Conservation (phyloP, 164 flowering plant genomes). For the Malania oleifera region DNA sequence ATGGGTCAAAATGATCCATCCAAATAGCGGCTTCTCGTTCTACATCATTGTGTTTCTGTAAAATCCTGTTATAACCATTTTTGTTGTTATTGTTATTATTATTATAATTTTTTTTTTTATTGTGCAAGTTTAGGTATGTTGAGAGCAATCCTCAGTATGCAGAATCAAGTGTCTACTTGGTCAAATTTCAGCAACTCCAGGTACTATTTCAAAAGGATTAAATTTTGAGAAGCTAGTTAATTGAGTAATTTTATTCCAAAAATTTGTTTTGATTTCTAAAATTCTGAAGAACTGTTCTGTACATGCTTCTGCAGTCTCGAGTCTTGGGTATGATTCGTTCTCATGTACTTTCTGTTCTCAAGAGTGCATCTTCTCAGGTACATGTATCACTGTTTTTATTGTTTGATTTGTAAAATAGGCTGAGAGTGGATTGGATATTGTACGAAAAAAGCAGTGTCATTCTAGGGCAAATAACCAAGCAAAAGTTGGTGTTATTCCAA, state of each 20-base stretch:
- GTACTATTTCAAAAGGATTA: too few species aligned
- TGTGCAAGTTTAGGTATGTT: constrained; percentile 58
- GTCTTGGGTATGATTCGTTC: constrained; percentile 89
- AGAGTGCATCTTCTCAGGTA: constrained; percentile 90
- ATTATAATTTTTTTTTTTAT: constrained; percentile 1
- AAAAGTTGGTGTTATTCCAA: too few species aligned
- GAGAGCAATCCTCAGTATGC: constrained; percentile 95
- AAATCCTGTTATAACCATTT: too few species aligned
- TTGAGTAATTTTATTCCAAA: too few species aligned
- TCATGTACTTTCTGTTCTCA: constrained; percentile 82
- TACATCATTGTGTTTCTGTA: too few species aligned
- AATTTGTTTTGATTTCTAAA: constrained; percentile 3
- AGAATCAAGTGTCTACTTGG: constrained; percentile 89
- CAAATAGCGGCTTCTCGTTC: too few species aligned
- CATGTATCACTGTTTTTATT: neutral
- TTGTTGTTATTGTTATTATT: neutral
- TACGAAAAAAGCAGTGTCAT: too few species aligned
- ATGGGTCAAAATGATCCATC: too few species aligned
- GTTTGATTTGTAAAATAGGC: too few species aligned
- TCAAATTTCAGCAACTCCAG: constrained; percentile 94
- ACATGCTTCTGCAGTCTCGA: constrained; percentile 57
- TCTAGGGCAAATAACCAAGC: too few species aligned
- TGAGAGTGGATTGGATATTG: too few species aligned
- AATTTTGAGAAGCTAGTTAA: too few species aligned
- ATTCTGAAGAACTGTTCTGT: neutral